Evolutionary conservation across 768 basidiomycete species (phyloP), one percentile per base, ranked within the genome.

Genomic region (Gyrodon lividus): DNA sequence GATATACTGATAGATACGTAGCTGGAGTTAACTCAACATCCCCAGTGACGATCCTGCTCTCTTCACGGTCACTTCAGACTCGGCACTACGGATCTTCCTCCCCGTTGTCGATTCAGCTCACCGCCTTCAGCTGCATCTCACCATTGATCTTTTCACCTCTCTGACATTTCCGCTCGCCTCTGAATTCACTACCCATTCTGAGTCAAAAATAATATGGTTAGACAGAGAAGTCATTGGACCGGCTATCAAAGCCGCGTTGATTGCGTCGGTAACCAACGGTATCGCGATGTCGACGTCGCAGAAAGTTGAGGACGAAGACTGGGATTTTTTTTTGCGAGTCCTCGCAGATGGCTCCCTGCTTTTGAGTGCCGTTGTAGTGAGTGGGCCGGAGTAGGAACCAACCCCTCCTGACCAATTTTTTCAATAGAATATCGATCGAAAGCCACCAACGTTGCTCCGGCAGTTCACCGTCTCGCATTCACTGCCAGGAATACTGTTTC

Each of bases 41-140:
- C 37, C 26, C 56, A 90, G 89, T 37, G 84, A 87, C 60, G 88
- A 91, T 63, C 73, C 86, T 2, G 82, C 87, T 48, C 74, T 96
- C 3, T 94, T 89, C 65, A 93, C 92, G 31, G 79, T 90, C 53
- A 92, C 94, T 13, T 80, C 83, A 22, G 89, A 94, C 60, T 81
- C 89, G 1, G 87, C 86, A 5, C 66, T 96, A 31, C 84, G 94
- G 20, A 83, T 97, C 61, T 95, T 91, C 67, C 72, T 89, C 30
- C 91, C 94, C 5, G 90, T 97, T 12, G 72, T 97, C 40, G 94
- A 97, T 66, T 82, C 85, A 14, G 92, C 92, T 12, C 82, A 84
- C 55, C 80, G 83, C 63, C 76, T 97, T 35, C 94, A 96, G 66
- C 78, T 97, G 5, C 92, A 93, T 62, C 81, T 86, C 6, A 78